A percentile compares a stretch with the other conserved stretches of the same genome.
phyloP scores from a whole-genome alignment of 768 basidiomycete genomes.

The Dentipellis sp. region DNA sequence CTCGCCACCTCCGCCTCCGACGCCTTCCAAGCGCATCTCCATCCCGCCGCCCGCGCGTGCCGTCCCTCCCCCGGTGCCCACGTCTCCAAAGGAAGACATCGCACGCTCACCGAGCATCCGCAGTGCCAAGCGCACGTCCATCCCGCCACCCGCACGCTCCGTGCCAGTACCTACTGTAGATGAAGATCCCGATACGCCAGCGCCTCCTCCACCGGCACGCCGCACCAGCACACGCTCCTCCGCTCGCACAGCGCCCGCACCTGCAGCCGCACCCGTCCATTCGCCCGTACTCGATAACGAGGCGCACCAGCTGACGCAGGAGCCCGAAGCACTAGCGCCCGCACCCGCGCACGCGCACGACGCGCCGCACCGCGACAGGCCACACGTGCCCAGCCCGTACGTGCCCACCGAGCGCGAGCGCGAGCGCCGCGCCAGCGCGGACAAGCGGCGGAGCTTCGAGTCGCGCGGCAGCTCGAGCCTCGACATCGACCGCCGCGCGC shows the following conservation, averaged over 20 bases:
- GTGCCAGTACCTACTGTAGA: neutral
- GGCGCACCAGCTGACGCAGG: slow-evolving; percentile 2
- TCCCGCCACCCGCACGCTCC: slow-evolving; percentile 10
- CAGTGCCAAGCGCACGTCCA: slow-evolving; percentile 9
- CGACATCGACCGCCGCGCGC: neutral
- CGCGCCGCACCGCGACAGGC: neutral
- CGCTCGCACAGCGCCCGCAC: neutral
- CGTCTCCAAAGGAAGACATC: neutral
- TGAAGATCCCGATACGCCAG: neutral
- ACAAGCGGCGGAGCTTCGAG: slow-evolving; percentile 5
- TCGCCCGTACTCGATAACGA: too few relatives aligned
- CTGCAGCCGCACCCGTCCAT: slow-evolving; percentile 4
- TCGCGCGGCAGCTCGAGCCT: neutral
- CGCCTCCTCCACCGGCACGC: neutral
- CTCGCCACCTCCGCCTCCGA: neutral
- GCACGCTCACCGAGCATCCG: slow-evolving; percentile 3
- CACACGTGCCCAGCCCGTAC: neutral
- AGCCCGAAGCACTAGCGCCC: slow-evolving; percentile 3
- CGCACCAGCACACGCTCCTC: neutral
- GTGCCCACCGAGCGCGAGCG: neutral
- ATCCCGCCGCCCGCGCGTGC: neutral
- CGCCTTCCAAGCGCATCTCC: slow-evolving; percentile 5
- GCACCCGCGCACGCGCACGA: neutral
- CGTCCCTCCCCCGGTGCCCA: neutral
- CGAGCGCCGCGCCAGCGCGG: slow-evolving; percentile 1